These are phyloP conservation scores for Chaetomium sp. DNA, from an alignment of 2,329 filamentous ascomycete genomes.

Conservation along the genomic window DNA sequence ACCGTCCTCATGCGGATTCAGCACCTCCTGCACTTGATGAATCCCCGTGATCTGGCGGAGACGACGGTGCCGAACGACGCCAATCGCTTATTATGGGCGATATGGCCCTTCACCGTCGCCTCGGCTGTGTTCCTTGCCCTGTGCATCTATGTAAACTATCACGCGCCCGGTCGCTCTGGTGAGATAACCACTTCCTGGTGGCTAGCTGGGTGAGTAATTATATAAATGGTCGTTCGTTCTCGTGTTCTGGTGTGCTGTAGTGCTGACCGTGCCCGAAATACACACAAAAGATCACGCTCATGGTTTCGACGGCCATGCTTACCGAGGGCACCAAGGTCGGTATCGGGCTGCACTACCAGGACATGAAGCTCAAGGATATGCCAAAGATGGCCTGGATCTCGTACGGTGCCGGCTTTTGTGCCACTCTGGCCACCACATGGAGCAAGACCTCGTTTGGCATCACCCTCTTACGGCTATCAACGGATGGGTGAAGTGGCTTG, in stretches of 20 bases:
- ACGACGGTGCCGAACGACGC: too few species aligned
- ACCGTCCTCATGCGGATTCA: too few species aligned
- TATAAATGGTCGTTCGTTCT: background rate
- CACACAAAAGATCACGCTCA: background rate
- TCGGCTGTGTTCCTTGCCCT: slow-evolving; percentile 17
- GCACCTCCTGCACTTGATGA: too few species aligned
- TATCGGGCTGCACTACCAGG: slow-evolving; percentile 12
- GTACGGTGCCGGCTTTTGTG: slow-evolving; percentile 13
- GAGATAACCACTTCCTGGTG: slow-evolving; percentile 21
- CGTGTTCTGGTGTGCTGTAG: background rate
- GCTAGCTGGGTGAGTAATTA: background rate
- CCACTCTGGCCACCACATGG: slow-evolving; percentile 18
- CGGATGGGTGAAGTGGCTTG: slow-evolving; percentile 20
- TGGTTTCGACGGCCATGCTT: background rate
- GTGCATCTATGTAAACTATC: slow-evolving; percentile 21
- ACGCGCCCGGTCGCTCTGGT: slow-evolving; percentile 17
- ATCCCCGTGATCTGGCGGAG: too few species aligned
- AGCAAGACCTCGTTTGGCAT: slow-evolving; percentile 35
- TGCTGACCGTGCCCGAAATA: background rate
- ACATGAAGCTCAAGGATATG: slow-evolving; percentile 3
- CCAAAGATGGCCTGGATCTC: slow-evolving; percentile 8
- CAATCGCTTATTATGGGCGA: too few species aligned
- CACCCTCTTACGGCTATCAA: slow-evolving; percentile 30
- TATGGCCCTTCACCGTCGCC: slow-evolving; percentile 11
- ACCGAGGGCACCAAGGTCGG: slow-evolving; percentile 9